These are phyloP conservation scores for Cercospora sp. DNA, from an alignment of 2,329 filamentous ascomycete species.

Conservation along the genomic window DNA sequence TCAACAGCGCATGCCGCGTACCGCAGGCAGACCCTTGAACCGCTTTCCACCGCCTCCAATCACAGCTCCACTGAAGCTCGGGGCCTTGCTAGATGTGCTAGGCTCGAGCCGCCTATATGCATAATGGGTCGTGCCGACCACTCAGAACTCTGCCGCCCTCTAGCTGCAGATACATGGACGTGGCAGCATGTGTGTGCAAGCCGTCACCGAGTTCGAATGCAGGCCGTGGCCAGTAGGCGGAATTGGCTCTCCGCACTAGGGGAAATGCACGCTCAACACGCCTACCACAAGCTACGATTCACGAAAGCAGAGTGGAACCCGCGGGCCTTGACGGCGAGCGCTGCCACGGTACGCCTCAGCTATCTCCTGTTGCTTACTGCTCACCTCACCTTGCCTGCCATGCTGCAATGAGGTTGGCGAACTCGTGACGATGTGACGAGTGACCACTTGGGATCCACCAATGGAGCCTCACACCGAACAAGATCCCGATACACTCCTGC, in stretches of 20 bases:
- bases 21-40: constrained; percentile 2
- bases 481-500: constrained; percentile 15
- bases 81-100: constrained; percentile 3
- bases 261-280: constrained; percentile 15
- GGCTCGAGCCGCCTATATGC: constrained; percentile 13
- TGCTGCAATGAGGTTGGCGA: constrained; percentile 18
- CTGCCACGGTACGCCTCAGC: constrained; percentile 29
- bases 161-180: constrained; percentile 33
- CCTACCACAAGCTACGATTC: constrained; percentile 18
- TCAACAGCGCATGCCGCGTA: constrained; percentile 5
- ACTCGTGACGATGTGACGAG: constrained; percentile 15
- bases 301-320: constrained; percentile 11
- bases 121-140: constrained; percentile 27
- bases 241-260: constrained; percentile 23
- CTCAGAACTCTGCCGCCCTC: constrained; percentile 23
- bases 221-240: constrained; percentile 29
- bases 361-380: constrained; percentile 19
- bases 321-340: constrained; percentile 23
- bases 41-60: constrained; percentile 11
- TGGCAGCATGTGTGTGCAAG: constrained; percentile 35
- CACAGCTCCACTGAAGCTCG: constrained; percentile 12
- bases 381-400: constrained; percentile 15
- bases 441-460: constrained; percentile 23
- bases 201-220: constrained; percentile 23
- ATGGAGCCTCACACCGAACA: constrained; percentile 27